phyloP scores from a whole-genome alignment of 2,329 filamentous ascomycete species.

The Lasiodiplodia sp. region DNA sequence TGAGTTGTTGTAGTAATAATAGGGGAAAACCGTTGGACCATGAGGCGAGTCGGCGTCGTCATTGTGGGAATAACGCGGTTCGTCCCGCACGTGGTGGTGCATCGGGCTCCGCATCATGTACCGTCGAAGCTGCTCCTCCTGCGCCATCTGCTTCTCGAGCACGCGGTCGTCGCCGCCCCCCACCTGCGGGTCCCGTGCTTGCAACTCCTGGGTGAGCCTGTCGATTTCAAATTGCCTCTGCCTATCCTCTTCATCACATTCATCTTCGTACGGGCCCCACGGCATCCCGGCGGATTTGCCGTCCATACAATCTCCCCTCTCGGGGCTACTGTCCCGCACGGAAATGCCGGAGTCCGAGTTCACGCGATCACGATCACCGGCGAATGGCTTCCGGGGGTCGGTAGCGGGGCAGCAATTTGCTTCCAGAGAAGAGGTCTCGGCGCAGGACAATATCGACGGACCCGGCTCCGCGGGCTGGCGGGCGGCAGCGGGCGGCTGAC shows the following conservation, averaged over 20 bases:
- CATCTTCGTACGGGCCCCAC: conserved; percentile 14
- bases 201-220: conserved; percentile 20
- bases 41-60: conserved; percentile 12
- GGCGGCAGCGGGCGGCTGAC: conserved; percentile 20
- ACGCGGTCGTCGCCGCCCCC: conserved; percentile 8
- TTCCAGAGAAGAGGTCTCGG: conserved; percentile 13
- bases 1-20: conserved; percentile 24
- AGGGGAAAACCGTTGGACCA: conserved; percentile 28
- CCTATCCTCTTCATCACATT: conserved; percentile 34
- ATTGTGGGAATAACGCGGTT: conserved; percentile 27
- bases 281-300: conserved; percentile 2
- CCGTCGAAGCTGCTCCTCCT: conserved; percentile 24
- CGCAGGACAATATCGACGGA: conserved; percentile 11
- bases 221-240: conserved; percentile 25
- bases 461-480: conserved; percentile 34
- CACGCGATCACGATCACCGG: conserved; percentile 24
- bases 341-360: conserved; percentile 41
- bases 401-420: conserved; percentile 17
- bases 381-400: conserved; percentile 18
- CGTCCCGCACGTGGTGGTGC: conserved; percentile 23
- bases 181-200: not conserved
- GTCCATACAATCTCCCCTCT: conserved; percentile 30
- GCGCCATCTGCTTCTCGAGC: conserved; percentile 15
- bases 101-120: conserved; percentile 22
- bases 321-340: conserved; percentile 43